Evolutionary conservation across 305 asterid species (phyloP), one percentile per base, ranked within the genome.

Genomic region (Solanum aculeatissimum): DNA sequence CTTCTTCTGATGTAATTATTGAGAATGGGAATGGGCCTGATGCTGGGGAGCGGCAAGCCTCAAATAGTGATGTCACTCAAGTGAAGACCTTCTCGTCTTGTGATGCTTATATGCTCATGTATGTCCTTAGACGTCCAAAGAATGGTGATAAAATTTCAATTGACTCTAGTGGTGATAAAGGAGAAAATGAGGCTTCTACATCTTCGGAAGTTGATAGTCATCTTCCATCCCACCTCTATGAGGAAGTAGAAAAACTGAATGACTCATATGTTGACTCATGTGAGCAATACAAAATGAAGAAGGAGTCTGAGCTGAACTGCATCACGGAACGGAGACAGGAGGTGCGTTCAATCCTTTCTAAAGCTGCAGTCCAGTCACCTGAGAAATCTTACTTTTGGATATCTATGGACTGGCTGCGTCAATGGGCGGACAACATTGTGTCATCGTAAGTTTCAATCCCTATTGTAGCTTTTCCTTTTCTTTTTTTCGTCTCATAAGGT

Each of bases 41-140:
- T 84, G 87, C 63, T 79, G 80, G 89, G 80, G 88, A 84, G 91
- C 68, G 10, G 83, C 91, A 88, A 75, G 84, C 90, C 54, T 85
- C 89, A 54, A 90, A 89, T 85, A 85, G 91, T 63, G 88, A 88
- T 88, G 92, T 86, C 82, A 81, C 84, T 83, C 89, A 87, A 85
- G 89, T 86, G 47, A 91, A 91, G 85, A 89, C 91, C 53, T 97
- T 92, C 89, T 90, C 98, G 66, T 97, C 99, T 43, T 89, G 88
- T 91, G 99, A 97, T 92, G 98, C 99, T 84, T 97, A 97, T 90
- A 97, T 97, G 99, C 92, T 97, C 81, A 97, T 93, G 98, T 97
- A 97, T 79, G 90, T 84, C 69, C 98, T 83, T 87, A 91, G 97
- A 89, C 85, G 45, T 83, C 85, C 93, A 71, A 90, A 84, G 71